Evolutionary conservation across 139 green algal species (phyloP).

Genomic region (Volvox reticuliferus): DNA sequence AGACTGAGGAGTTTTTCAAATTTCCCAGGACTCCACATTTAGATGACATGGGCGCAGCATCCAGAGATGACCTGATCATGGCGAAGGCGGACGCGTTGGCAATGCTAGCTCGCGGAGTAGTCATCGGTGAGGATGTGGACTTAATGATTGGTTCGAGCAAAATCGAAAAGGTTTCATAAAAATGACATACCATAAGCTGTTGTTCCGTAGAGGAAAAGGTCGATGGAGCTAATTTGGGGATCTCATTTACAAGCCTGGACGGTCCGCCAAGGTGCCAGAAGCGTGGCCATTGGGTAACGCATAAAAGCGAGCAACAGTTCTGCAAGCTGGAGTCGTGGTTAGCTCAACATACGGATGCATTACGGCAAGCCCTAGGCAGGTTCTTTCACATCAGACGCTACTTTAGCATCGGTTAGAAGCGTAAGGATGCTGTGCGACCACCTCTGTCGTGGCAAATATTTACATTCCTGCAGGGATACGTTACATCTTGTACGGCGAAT

Average conservation of each 20-base stretch:
- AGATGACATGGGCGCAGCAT: slow-evolving; percentile 32
- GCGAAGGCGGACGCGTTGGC: not conserved
- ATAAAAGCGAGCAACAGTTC: slow-evolving; percentile 48
- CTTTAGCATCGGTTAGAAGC: not conserved
- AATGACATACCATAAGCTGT: not conserved
- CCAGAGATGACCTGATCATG: slow-evolving; percentile 46
- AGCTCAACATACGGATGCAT: not conserved
- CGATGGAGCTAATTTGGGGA: slow-evolving; percentile 51
- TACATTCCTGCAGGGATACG: slow-evolving; percentile 30
- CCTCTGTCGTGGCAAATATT: not conserved
- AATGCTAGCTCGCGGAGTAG: not conserved
- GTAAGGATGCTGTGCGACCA: not conserved
- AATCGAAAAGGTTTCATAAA: not conserved
- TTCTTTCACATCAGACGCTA: too few relatives aligned
- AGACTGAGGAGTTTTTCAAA: slow-evolving; percentile 3
- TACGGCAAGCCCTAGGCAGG: slow-evolving; percentile 34
- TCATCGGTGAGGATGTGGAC: not conserved
- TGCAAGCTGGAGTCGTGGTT: slow-evolving; percentile 45
- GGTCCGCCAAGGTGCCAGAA: slow-evolving; percentile 42
- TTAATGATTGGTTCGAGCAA: not conserved
- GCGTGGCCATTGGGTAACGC: slow-evolving; percentile 47
- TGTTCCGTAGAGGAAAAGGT: slow-evolving; percentile 51
- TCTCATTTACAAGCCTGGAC: slow-evolving; percentile 2
- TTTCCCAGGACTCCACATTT: slow-evolving; percentile 51
- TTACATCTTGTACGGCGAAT: slow-evolving; percentile 58